Conservation (phyloP, 495 filamentous ascomycete species). For the Glutinoglossum americanum region DNA sequence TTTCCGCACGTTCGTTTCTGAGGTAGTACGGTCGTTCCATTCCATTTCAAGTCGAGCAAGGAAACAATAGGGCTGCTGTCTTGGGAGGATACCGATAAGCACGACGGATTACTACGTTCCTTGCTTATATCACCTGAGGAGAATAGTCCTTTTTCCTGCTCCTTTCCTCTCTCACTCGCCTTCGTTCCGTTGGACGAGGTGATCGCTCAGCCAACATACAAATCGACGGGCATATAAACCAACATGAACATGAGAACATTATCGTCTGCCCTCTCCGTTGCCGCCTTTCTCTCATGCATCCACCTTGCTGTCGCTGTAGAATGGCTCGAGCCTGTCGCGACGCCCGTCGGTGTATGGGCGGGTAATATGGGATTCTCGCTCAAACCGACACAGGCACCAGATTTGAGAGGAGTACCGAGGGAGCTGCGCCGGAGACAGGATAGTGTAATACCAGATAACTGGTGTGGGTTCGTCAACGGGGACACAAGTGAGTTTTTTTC, state of each 20-base stretch:
- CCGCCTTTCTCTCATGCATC: background rate
- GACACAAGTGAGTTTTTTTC: constrained; percentile 5
- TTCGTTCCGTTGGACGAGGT: too few relatives aligned
- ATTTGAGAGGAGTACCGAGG: constrained; percentile 5
- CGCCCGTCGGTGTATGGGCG: constrained; percentile 6
- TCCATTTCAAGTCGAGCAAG: too few relatives aligned
- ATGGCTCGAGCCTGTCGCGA: constrained; percentile 9
- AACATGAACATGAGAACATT: background rate
- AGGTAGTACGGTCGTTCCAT: background rate
- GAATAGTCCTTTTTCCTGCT: background rate
- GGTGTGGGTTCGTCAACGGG: constrained; percentile 13
- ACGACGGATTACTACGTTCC: background rate
- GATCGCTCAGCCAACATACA: too few relatives aligned
- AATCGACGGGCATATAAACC: background rate
- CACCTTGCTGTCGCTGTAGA: constrained; percentile 4
- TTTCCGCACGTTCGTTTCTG: background rate
- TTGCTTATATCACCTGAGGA: background rate
- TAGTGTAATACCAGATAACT: constrained; percentile 10
- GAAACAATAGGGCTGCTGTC: background rate
- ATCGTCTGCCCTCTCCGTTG: background rate
- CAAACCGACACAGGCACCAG: constrained; percentile 9
- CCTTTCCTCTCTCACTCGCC: background rate
- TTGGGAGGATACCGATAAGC: too few relatives aligned
- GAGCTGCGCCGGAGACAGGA: constrained; percentile 8
- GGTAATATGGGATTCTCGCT: constrained; percentile 8